Percentiles rank a stretch among this genome's conserved stretches.
phyloP scores from a whole-genome alignment of 495 filamentous ascomycete species.

The Rostrohypoxylon terebratum region DNA sequence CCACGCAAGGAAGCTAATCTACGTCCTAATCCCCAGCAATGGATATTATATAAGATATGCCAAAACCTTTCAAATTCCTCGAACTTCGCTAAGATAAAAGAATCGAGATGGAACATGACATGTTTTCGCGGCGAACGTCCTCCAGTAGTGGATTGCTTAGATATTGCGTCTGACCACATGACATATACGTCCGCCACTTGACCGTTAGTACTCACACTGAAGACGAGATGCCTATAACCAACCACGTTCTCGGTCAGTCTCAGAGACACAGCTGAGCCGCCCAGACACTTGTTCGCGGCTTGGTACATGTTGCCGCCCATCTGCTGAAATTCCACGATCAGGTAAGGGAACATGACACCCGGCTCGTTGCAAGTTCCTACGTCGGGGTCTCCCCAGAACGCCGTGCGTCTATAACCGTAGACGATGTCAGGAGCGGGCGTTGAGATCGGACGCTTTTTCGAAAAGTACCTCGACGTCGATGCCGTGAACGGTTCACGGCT shows the following conservation, averaged over 20 bases:
- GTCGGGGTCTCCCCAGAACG: background rate
- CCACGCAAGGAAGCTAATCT: too few relatives aligned
- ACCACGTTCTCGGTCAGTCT: background rate
- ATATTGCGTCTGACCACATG: background rate
- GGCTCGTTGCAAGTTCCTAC: background rate
- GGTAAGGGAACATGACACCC: background rate
- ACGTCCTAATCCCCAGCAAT: too few relatives aligned
- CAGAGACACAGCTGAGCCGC: background rate
- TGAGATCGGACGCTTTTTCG: background rate
- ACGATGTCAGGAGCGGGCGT: background rate
- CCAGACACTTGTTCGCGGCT: background rate
- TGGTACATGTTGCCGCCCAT: background rate
- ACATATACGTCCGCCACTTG: background rate
- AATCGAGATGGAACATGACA: too few relatives aligned
- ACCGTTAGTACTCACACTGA: background rate
- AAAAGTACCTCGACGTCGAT: background rate
- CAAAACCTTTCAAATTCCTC: too few relatives aligned
- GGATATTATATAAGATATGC: too few relatives aligned
- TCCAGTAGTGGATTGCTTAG: background rate
- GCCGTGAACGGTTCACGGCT: background rate
- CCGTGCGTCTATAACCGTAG: background rate
- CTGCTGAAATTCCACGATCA: background rate
- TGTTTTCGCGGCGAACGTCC: too few relatives aligned
- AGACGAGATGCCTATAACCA: background rate
- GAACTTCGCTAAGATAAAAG: too few relatives aligned